Evolutionary conservation across 805 yeast species (phyloP), one percentile per base, ranked within the genome.

Genomic region (Candida ovalis): DNA sequence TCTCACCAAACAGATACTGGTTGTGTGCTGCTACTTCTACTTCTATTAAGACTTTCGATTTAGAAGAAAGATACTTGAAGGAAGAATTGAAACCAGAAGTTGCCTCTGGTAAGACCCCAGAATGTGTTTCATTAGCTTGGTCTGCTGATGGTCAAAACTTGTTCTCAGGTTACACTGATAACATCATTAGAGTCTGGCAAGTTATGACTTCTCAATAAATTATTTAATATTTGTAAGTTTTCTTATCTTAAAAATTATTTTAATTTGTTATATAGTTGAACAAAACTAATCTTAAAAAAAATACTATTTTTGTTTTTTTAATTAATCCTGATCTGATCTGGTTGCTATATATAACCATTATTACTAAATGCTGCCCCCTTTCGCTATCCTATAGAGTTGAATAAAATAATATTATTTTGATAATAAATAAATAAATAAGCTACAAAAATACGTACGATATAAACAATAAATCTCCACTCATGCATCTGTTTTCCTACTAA

Each of bases 1-100:
- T 94, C 96, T 92, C 98, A 75, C 99, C 99, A 80, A 88, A 88
- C 96, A 91, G 99, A 86, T 94, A 88, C 95, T 94, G 99, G 99
- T 87, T 94, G 76, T 92, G 96, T 74, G 99, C 98, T 78, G 98
- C 99, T 71, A 94, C 99, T 67, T 79, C 97, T 61, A 78, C 96
- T 63, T 94, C 97, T 71, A 89, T 94, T 82, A 92, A 91, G 88
- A 85, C 94, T 83, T 94, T 84, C 88, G 88, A 91, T 86, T 85
- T 94, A 75, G 94, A 90, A 80, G 91, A 87, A 78, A 86, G 95
- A 79, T 78, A 78, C 67, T 81, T 91, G 74, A 87, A 90, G 77
- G 98, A 91, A 71, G 97, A 91, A 81, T 87, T 94, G 78, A 91
- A 88, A 80, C 97, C 98, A 73, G 98, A 94, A 80, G 88, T 89